Evolutionary conservation across 2,329 filamentous ascomycete species (phyloP).

Genomic region (Colletotrichum higginsianum): DNA sequence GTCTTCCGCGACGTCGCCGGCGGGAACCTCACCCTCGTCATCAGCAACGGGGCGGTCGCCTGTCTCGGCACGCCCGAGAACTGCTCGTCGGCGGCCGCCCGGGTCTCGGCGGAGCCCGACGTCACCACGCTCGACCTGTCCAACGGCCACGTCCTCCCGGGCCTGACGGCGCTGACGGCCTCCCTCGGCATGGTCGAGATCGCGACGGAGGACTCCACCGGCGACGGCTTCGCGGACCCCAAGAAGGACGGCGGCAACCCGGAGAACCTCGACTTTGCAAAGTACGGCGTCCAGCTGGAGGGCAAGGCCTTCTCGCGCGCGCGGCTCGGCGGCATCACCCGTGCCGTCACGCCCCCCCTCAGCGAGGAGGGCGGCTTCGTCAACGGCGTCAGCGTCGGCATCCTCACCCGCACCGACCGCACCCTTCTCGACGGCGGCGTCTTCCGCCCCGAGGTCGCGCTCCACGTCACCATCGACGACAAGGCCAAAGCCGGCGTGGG

Average conservation of each 20-base stretch:
- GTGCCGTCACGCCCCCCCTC: conserved; percentile 57
- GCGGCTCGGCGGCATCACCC: conserved; percentile 60
- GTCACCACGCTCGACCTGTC: conserved; percentile 53
- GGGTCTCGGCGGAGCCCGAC: conserved; percentile 50
- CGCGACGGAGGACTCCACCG: conserved; percentile 57
- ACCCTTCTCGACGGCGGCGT: conserved; percentile 58
- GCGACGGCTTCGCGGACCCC: conserved; percentile 60
- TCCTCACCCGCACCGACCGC: conserved; percentile 55
- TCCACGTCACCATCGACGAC: conserved; percentile 58
- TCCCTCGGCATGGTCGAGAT: conserved; percentile 67
- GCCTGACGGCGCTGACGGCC: conserved; percentile 64
- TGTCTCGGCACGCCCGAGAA: conserved; percentile 51
- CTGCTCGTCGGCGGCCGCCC: conserved; percentile 31
- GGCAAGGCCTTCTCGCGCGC: conserved; percentile 59
- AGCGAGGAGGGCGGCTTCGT: conserved; percentile 49
- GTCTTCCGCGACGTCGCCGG: conserved; percentile 27
- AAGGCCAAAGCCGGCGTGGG: conserved; percentile 48
- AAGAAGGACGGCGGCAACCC: conserved; percentile 46
- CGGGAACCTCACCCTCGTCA: conserved; percentile 55
- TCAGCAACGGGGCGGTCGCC: conserved; percentile 56
- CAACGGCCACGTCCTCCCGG: conserved; percentile 64
- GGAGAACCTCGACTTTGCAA: conserved; percentile 54
- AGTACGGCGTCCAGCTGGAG: conserved; percentile 58
- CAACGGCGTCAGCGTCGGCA: conserved; percentile 59
- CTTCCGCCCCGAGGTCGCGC: conserved; percentile 58